A percentile compares a stretch with the other conserved stretches of the same genome.
These are phyloP conservation scores for Erodium texanum DNA, from an alignment of 441 rosid species.

Conservation along the genomic window DNA sequence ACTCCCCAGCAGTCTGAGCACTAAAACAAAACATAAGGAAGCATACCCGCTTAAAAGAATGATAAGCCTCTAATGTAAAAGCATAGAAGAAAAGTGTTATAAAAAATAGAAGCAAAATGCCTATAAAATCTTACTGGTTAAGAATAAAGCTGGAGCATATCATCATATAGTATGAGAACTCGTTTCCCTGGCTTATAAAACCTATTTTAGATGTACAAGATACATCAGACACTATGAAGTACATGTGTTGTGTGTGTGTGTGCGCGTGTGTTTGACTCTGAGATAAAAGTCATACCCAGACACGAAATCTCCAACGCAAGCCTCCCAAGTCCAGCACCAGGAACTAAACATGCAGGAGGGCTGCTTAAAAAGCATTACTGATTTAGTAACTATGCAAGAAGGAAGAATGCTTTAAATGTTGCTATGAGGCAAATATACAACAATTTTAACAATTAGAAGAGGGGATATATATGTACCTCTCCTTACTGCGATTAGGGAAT, in stretches of 20 bases:
- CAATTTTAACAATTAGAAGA: not conserved
- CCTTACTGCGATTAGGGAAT: conserved; percentile 60
- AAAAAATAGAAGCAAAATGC: not conserved
- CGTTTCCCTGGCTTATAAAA: conserved; percentile 96
- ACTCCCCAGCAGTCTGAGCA: conserved; percentile 50
- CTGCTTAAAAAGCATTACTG: conserved; percentile 30
- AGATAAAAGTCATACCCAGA: conserved; percentile 45
- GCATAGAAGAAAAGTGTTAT: no score
- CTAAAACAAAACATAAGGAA: conserved; percentile 25
- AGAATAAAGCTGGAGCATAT: conserved; percentile 97
- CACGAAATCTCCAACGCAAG: conserved; percentile 93
- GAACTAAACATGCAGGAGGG: conserved; percentile 92
- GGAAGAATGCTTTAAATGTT: not conserved
- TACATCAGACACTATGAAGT: conserved; percentile 16
- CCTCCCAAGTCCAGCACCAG: conserved; percentile 99
- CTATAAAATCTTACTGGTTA: conserved; percentile 54
- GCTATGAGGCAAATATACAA: not conserved
- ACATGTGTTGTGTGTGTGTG: no score
- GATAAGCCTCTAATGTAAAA: not conserved
- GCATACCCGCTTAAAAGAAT: not conserved
- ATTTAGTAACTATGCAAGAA: conserved; percentile 8
- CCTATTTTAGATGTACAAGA: conserved; percentile 41
- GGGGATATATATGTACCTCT: conserved; percentile 35
- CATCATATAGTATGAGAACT: conserved; percentile 99
- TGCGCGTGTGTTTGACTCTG: conserved; percentile 4